Evolutionary conservation across 2,329 filamentous ascomycete genomes (phyloP), one percentile per base, ranked within the genome.

Genomic region (Fusarium pseudonygamai): DNA sequence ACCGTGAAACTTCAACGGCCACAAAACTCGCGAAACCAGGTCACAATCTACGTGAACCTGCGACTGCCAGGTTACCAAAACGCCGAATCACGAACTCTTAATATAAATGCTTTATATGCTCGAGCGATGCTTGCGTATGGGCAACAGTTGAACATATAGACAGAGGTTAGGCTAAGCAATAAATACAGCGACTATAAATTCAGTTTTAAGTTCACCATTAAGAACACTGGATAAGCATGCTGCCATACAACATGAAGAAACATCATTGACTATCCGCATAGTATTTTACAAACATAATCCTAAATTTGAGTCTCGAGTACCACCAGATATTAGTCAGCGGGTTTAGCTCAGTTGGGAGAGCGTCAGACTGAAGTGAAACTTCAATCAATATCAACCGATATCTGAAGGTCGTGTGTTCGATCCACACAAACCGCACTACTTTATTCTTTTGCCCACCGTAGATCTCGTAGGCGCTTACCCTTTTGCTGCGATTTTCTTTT

Each of bases 321-420:
- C 3, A 28, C 1, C 20, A 42, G 2, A 22, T 10, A 49, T 69
- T 69, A 69, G 67, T 69, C 16, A 69, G 67, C 67, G 67, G 67
- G 67, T 69, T 69, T 69, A 69, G 67, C 67, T 69, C 67, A 69
- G 67, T 69, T 69, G 67, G 67, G 67, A 69, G 67, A 69, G 67
- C 67, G 67, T 69, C 67, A 69, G 67, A 69, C 67, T 69, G 67
- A 69, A 69, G 67, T 39, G 1, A 36, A 68, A 69, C 67, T 69
- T 69, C 67, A 58, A 43, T 69, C 64, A 42, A 11, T 66, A 59
- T 66, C 50, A 52, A 32, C 7, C 16, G 65, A 58, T 64, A 69
- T 69, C 67, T 69, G 67, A 69, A 69, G 67, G 67, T 69, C 67
- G 24, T 69, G 67, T 69, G 67, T 69, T 69, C 67, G 65, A 69